Conservation (phyloP, 495 filamentous ascomycete genomes). For the Xylaria palmicola region DNA sequence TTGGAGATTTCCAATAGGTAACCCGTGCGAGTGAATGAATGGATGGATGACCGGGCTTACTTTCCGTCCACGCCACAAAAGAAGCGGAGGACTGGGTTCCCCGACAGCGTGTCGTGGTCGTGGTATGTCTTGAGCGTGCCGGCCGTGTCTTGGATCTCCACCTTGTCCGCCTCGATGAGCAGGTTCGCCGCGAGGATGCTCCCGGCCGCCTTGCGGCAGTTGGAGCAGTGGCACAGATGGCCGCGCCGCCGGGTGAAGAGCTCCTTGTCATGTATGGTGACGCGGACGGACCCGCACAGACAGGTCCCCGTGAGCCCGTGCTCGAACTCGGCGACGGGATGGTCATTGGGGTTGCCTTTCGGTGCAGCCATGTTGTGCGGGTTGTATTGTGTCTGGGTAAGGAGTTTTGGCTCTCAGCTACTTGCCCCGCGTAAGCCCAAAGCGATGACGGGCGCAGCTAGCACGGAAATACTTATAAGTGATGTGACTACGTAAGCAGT, state of each 20-base stretch:
- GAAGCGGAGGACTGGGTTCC: conserved; percentile 36
- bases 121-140: conserved; percentile 37
- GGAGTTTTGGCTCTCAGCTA: too few species aligned
- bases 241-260: conserved; percentile 38
- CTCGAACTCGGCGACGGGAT: conserved; percentile 3
- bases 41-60: conserved; percentile 24
- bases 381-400: neutral
- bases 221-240: conserved; percentile 27
- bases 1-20: too few species aligned
- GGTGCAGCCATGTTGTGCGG: neutral
- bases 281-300: conserved; percentile 37
- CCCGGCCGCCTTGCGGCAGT: conserved; percentile 37
- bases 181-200: conserved; percentile 34
- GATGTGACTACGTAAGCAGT: neutral
- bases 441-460: too few species aligned
- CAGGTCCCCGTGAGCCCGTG: conserved; percentile 33
- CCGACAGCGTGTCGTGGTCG: conserved; percentile 36
- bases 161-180: conserved; percentile 39
- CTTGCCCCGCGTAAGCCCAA: too few species aligned
- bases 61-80: conserved; percentile 42
- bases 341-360: conserved; percentile 11
- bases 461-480: neutral
- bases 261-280: conserved; percentile 37
- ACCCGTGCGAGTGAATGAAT: neutral
- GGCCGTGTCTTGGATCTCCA: conserved; percentile 32